phyloP scores from a whole-genome alignment of 305 asterid species.

The Fraxinus velutina region DNA sequence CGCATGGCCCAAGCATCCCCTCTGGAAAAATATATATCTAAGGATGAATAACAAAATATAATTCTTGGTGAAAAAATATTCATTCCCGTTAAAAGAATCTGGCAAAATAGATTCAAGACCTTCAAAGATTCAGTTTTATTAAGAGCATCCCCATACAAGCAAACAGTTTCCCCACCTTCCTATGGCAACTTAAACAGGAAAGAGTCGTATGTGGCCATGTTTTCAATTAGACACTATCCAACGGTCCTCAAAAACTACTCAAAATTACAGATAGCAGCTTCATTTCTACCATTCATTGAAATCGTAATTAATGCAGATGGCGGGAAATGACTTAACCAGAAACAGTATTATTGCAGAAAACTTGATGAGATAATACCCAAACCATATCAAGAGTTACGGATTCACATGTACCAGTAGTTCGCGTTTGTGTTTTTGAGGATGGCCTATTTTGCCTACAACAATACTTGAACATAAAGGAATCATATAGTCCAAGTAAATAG shows the following conservation, averaged over 20 bases:
- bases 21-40: background rate
- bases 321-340: background rate
- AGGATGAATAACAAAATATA: background rate
- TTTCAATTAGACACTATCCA: background rate
- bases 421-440: background rate
- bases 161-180: background rate
- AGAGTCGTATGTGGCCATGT: background rate
- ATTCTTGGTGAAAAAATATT: background rate
- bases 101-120: background rate
- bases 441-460: background rate
- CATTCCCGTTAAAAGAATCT: background rate
- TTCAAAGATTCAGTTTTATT: background rate
- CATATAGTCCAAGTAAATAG: background rate
- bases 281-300: background rate
- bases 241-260: background rate
- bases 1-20: background rate
- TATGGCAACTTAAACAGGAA: background rate
- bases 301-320: background rate
- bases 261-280: background rate
- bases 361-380: background rate
- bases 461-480: background rate
- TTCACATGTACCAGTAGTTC: background rate
- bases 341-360: background rate
- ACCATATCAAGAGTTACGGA: background rate
- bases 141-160: background rate